A percentile compares a stretch with the other conserved stretches of the same genome.
phyloP scores from a whole-genome alignment of 2,329 filamentous ascomycete genomes.

The Chrysoporthe deuterocubensis region DNA sequence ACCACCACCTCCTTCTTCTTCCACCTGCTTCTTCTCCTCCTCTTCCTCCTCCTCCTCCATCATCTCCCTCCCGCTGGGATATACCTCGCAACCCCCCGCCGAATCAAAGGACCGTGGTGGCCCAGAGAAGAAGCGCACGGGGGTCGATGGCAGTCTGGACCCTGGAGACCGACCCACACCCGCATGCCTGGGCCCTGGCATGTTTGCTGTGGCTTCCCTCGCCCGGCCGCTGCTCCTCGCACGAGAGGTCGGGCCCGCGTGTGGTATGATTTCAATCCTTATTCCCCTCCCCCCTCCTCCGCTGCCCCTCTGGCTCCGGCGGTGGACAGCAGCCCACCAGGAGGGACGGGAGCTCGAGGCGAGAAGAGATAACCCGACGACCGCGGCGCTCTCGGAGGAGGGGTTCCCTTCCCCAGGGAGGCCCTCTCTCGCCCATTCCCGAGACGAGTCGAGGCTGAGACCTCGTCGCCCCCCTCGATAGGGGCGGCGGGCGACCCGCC shows the following conservation, averaged over 20 bases:
- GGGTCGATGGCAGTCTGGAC: conserved; percentile 22
- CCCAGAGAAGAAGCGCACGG: neutral
- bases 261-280: neutral
- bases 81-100: neutral
- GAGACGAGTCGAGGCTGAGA: too few species aligned
- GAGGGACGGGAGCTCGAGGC: neutral
- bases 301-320: too few species aligned
- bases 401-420: too few species aligned
- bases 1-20: neutral
- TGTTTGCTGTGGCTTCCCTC: conserved; percentile 4
- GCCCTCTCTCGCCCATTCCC: too few species aligned
- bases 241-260: neutral
- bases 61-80: neutral
- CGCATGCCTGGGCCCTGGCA: neutral
- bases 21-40: neutral
- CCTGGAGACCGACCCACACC: conserved; percentile 8
- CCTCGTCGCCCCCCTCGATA: too few species aligned
- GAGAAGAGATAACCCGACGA: too few species aligned
- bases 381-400: too few species aligned
- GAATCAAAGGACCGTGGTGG: conserved; percentile 1
- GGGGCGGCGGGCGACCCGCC: too few species aligned
- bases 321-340: too few species aligned
- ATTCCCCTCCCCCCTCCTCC: neutral
- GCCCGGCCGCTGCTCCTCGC: neutral
- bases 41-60: neutral